These are phyloP conservation scores for Aspergillus ostianus DNA, from an alignment of 495 filamentous ascomycete species.

Conservation along the genomic window DNA sequence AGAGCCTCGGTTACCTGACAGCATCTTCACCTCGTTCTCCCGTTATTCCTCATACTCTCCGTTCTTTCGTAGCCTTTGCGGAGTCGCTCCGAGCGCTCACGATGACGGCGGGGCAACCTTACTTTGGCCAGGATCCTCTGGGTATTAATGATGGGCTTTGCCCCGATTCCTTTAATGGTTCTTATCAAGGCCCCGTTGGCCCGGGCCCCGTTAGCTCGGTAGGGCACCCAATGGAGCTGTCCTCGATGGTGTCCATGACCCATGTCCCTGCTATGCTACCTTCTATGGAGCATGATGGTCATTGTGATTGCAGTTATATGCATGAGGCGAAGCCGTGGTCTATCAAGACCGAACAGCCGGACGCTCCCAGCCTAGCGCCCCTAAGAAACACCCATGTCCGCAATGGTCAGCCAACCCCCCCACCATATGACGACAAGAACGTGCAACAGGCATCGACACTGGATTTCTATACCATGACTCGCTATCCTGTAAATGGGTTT, in stretches of 20 bases:
- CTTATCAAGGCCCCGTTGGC: not conserved
- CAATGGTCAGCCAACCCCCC: constrained; percentile 46
- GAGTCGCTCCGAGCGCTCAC: not conserved
- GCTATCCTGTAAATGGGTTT: not conserved
- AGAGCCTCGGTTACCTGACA: too few species aligned
- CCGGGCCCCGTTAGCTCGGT: not conserved
- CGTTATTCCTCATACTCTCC: not conserved
- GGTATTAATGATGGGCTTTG: not conserved
- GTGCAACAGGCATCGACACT: constrained; percentile 5
- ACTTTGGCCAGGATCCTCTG: not conserved
- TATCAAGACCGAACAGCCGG: constrained; percentile 23
- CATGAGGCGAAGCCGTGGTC: constrained; percentile 22
- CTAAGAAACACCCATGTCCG: constrained; percentile 38
- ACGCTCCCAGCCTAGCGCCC: constrained; percentile 23
- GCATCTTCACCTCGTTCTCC: not conserved
- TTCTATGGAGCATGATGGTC: not conserved
- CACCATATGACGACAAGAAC: constrained; percentile 31
- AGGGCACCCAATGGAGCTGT: too few species aligned
- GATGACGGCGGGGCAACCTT: not conserved
- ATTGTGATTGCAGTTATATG: not conserved
- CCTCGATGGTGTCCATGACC: not conserved
- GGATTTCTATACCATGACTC: constrained; percentile 13
- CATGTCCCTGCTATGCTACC: too few species aligned
- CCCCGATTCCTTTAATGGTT: not conserved
- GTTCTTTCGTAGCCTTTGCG: not conserved